These are phyloP conservation scores for Astrothelium macrocarpum DNA, from an alignment of 495 filamentous ascomycete genomes.

Conservation along the genomic window DNA sequence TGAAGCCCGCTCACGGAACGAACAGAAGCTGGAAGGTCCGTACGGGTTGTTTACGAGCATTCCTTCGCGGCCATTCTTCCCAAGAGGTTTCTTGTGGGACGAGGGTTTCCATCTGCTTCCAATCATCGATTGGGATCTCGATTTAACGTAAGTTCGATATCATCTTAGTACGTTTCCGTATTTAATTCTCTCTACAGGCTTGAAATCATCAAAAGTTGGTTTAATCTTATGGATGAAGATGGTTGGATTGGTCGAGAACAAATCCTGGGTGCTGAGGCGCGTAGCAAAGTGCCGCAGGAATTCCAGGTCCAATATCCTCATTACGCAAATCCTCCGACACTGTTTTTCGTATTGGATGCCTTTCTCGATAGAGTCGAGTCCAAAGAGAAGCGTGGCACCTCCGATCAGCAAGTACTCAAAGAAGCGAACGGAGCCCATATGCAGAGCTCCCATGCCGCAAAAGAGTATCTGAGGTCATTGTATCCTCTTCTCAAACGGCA, in stretches of 20 bases:
- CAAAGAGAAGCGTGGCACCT: slow-evolving; percentile 24
- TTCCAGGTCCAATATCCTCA: slow-evolving; percentile 96
- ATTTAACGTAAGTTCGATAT: slow-evolving; percentile 54
- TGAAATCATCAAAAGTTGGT: slow-evolving; percentile 91
- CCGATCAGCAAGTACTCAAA: slow-evolving; percentile 10
- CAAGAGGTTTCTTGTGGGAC: slow-evolving; percentile 93
- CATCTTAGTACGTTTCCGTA: background rate
- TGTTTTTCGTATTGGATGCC: slow-evolving; percentile 77
- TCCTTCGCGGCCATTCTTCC: slow-evolving; percentile 92
- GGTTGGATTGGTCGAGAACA: slow-evolving; percentile 98
- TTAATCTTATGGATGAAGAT: slow-evolving; percentile 89
- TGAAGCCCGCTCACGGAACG: slow-evolving; percentile 56
- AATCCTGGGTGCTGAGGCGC: slow-evolving; percentile 86
- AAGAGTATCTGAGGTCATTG: slow-evolving; percentile 65
- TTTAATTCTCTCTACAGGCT: slow-evolving; percentile 37
- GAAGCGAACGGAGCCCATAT: slow-evolving; percentile 49
- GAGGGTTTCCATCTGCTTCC: slow-evolving; percentile 95
- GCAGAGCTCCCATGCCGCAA: slow-evolving; percentile 55
- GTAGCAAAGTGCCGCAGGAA: slow-evolving; percentile 90
- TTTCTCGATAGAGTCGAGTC: slow-evolving; percentile 66
- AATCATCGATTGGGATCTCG: slow-evolving; percentile 85
- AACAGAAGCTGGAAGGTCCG: slow-evolving; percentile 66
- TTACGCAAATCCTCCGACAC: slow-evolving; percentile 95
- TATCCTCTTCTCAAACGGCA: slow-evolving; percentile 91
- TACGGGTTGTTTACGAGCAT: slow-evolving; percentile 88